Base-by-base conservation (phyloP, 1,284 basidiomycete species). In the Sporisorium scitamineum region DNA sequence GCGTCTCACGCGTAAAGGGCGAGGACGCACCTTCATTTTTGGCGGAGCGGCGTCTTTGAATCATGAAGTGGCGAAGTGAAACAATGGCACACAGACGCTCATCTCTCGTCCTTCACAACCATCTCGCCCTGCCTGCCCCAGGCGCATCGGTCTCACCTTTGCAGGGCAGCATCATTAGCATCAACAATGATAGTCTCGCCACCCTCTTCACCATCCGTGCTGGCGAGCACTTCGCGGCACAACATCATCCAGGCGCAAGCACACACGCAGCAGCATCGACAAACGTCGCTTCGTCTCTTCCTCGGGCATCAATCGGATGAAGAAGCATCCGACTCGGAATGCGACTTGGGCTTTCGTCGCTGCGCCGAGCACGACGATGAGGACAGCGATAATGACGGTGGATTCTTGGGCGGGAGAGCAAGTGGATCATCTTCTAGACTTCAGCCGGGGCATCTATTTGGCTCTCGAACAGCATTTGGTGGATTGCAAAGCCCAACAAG, bases 201-300 rank as follows among this genome's bases (percentile, higher is more conserved):
- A 4, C 63, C 67, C 8, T 70, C 72, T 32, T 70, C 72, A 16
- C 63, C 63, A 0, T 75, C 72, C 5, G 72, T 70, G 54, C 63
- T 75, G 56, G 67, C 72, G 5, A 70, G 72, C 67, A 67, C 72
- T 20, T 76, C 74, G 26, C 51, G 74, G 39, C 70, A 72, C 54
- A 72, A 76, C 54, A 61, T 76, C 48, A 56, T 62, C 24, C 68
- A 52, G n/a, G 64, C 50, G 3, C 73, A 51, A 5, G 39, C 60
- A 1, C 52, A 37, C 5, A 32, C 26, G 14, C 48, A 61, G 27
- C 45, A 42, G 16, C 58, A 16, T 4, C 63, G 54, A 5, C 74
- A 76, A 45, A 69, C 69, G 55, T 72, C 74, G 18, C 65, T 76
- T 18, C 65, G 70, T 34, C 60, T 76, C 37, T 71, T 76, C 31